These are phyloP conservation scores for Limnomonas spitsbergensis DNA, from an alignment of 139 green algal species.

Conservation along the genomic window DNA sequence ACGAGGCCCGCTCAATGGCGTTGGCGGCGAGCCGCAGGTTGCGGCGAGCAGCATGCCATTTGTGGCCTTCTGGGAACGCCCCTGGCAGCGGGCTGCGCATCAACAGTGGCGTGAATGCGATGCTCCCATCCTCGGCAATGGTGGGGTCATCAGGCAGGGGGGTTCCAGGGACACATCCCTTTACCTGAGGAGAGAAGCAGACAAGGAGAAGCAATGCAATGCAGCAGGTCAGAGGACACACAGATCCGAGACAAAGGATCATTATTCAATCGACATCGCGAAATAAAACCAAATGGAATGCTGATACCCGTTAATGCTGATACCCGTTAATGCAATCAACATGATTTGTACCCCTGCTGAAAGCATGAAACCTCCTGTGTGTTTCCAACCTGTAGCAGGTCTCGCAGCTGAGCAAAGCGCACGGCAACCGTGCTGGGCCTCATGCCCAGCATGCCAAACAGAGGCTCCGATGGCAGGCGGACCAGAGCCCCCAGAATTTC, in stretches of 20 bases:
- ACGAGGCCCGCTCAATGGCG: not conserved
- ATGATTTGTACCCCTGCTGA: too few relatives aligned
- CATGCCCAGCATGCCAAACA: slow-evolving; percentile 8
- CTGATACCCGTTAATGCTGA: too few relatives aligned
- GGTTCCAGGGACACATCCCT: not conserved
- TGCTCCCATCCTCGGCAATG: not conserved
- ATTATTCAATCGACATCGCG: too few relatives aligned
- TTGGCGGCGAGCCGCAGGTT: not conserved
- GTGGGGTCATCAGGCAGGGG: slow-evolving; percentile 11
- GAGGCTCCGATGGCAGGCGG: not conserved
- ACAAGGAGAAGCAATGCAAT: too few relatives aligned
- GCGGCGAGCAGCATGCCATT: not conserved
- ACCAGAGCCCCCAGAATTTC: not conserved
- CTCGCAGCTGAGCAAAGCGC: not conserved
- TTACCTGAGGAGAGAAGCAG: too few relatives aligned
- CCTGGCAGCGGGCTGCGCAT: slow-evolving; percentile 9
- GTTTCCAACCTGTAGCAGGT: slow-evolving; percentile 2
- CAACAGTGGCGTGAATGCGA: slow-evolving; percentile 10
- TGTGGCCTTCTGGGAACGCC: too few relatives aligned
- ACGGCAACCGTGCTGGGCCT: not conserved
- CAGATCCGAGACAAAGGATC: too few relatives aligned
- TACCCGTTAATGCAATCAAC: too few relatives aligned
- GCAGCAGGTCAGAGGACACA: too few relatives aligned
- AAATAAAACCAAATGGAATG: too few relatives aligned
- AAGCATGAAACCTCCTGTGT: too few relatives aligned